These are phyloP conservation scores for Diplodia scrobiculata DNA, from an alignment of 2,329 filamentous ascomycete species.

Conservation along the genomic window DNA sequence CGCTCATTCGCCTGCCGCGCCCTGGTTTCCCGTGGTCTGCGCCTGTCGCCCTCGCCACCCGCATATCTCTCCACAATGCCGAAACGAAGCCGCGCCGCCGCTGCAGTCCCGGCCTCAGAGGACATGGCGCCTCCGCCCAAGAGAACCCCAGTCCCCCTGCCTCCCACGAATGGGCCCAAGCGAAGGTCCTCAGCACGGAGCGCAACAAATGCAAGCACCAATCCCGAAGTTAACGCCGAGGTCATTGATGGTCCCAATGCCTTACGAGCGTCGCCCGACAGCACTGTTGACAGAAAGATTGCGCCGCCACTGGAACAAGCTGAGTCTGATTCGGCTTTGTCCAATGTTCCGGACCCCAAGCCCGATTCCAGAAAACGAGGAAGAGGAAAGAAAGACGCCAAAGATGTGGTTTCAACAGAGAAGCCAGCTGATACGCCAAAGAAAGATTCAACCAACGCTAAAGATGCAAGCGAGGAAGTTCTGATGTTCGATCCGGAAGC, in stretches of 20 bases:
- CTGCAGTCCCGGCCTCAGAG: slow-evolving; percentile 7
- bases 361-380: background rate
- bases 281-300: slow-evolving; percentile 40
- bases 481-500: slow-evolving; percentile 54
- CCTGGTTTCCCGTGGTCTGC: background rate
- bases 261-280: slow-evolving; percentile 50
- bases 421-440: background rate
- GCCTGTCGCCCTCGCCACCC: background rate
- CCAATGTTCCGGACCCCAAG: slow-evolving; percentile 32
- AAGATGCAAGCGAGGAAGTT: slow-evolving; percentile 28
- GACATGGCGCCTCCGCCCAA: slow-evolving; percentile 19
- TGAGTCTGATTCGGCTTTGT: slow-evolving; percentile 39
- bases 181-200: slow-evolving; percentile 13
- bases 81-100: slow-evolving; percentile 22
- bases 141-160: background rate
- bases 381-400: background rate
- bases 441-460: background rate
- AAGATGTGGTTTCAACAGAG: background rate
- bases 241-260: slow-evolving; percentile 49
- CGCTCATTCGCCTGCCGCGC: background rate
- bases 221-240: slow-evolving; percentile 45
- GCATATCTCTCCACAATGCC: slow-evolving; percentile 18
- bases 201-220: slow-evolving; percentile 24
- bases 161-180: background rate
- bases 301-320: slow-evolving; percentile 35